A percentile compares a stretch with the other conserved stretches of the same genome.
Evolutionary conservation across 1,139 yeast species (phyloP).

Genomic region (Taiozyma sp.): DNA sequence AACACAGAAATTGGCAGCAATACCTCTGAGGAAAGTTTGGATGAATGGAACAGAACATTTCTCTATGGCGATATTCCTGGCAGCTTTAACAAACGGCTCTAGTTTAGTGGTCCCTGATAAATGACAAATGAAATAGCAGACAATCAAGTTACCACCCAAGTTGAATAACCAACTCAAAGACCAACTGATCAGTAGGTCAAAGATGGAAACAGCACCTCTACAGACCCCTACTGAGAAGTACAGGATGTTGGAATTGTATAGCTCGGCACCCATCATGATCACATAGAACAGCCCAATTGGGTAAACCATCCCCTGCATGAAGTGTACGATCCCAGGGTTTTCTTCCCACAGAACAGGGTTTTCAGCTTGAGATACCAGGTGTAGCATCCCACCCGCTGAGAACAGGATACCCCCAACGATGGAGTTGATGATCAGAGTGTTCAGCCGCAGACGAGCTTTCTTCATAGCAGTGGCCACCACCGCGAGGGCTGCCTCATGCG

Average conservation of each 20-base stretch:
- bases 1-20: conserved; percentile 76
- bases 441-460: conserved; percentile 60
- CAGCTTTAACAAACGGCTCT: conserved; percentile 39
- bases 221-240: conserved; percentile 64
- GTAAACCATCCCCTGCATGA: conserved; percentile 53
- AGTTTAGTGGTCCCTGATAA: conserved; percentile 44
- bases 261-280: conserved; percentile 66
- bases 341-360: conserved; percentile 36
- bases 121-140: conserved; percentile 57
- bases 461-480: conserved; percentile 83
- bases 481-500: conserved; percentile 77
- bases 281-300: conserved; percentile 73
- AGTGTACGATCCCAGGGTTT: conserved; percentile 50
- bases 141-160: conserved; percentile 58
- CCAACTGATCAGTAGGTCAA: conserved; percentile 67
- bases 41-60: conserved; percentile 49
- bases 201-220: conserved; percentile 61
- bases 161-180: conserved; percentile 63
- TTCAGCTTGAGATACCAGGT: conserved; percentile 50
- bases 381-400: conserved; percentile 70
- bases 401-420: conserved; percentile 68
- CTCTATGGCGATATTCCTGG: conserved; percentile 39
- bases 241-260: conserved; percentile 67
- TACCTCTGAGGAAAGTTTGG: conserved; percentile 56
- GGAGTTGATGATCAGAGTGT: conserved; percentile 55